Evolutionary conservation across 495 filamentous ascomycete species (phyloP).

Genomic region (Penicillium malachiteum): DNA sequence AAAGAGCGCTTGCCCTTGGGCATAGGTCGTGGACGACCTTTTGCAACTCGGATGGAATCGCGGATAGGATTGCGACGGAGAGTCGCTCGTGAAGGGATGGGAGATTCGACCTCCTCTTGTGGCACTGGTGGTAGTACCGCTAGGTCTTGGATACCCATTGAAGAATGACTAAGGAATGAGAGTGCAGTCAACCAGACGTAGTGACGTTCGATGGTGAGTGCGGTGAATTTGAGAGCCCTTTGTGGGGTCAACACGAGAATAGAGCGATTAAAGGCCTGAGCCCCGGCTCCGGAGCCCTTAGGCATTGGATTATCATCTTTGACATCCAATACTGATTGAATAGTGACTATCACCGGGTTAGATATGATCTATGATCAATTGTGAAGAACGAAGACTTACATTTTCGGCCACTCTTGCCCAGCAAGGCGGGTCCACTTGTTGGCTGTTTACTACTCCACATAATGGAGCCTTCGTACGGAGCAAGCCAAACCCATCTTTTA

Average conservation of each 20-base stretch:
- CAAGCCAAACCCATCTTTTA: conserved; percentile 98
- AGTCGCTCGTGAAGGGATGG: conserved; percentile 35
- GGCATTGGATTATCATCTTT: conserved; percentile 90
- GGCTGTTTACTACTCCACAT: conserved; percentile 99
- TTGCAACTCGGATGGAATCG: conserved; percentile 88
- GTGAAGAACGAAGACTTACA: conserved; percentile 54
- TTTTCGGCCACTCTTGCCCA: conserved; percentile 95
- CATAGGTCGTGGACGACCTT: conserved; percentile 64
- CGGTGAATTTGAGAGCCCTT: conserved; percentile 93
- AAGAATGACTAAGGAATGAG: conserved; percentile 88
- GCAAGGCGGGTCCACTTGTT: conserved; percentile 76
- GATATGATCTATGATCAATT: background rate
- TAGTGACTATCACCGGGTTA: conserved; percentile 61
- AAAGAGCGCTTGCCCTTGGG: conserved; percentile 45
- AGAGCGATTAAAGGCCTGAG: conserved; percentile 78
- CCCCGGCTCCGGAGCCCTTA: conserved; percentile 52
- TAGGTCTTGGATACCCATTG: conserved; percentile 68
- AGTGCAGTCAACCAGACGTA: conserved; percentile 93
- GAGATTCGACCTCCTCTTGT: conserved; percentile 42
- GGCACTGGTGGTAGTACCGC: conserved; percentile 55
- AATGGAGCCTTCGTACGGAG: conserved; percentile 90
- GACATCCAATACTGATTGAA: conserved; percentile 95
- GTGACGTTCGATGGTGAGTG: conserved; percentile 77
- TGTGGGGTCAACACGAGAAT: conserved; percentile 94
- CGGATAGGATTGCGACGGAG: conserved; percentile 69